Conservation (phyloP, 2,329 filamentous ascomycete species). For the Colletotrichum cordylinicola region DNA sequence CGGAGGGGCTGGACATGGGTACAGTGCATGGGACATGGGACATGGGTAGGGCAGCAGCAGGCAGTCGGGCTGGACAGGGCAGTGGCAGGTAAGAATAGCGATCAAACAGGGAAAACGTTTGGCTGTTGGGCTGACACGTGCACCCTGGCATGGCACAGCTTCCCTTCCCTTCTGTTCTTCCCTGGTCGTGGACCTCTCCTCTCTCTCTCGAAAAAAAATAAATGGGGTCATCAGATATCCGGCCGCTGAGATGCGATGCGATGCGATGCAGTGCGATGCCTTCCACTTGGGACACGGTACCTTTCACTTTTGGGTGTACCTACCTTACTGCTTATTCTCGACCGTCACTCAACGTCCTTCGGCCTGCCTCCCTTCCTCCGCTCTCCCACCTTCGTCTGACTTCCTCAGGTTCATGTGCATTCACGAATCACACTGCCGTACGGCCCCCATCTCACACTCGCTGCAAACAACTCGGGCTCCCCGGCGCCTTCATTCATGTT, state of each 20-base stretch:
- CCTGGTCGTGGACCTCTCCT: background rate
- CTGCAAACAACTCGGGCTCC: background rate
- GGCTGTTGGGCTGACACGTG: conserved; percentile 23
- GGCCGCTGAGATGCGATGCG: background rate
- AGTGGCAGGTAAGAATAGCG: conserved; percentile 16
- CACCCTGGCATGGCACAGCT: conserved; percentile 16
- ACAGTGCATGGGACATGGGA: background rate
- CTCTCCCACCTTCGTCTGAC: background rate
- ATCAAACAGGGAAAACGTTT: conserved; percentile 19
- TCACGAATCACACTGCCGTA: background rate
- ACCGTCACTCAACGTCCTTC: background rate
- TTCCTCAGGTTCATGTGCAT: background rate
- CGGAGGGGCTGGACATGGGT: background rate
- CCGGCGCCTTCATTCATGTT: background rate
- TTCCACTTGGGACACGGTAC: background rate
- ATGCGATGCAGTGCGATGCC: background rate
- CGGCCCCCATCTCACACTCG: background rate
- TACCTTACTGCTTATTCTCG: background rate
- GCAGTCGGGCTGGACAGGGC: background rate
- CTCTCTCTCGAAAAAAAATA: background rate
- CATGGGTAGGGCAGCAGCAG: background rate
- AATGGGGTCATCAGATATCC: background rate
- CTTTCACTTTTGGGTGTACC: background rate
- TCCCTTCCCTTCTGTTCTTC: background rate
- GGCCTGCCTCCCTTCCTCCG: background rate